Evolutionary conservation across 768 basidiomycete genomes (phyloP), one percentile per base, ranked within the genome.

Genomic region (Mycena galopus): DNA sequence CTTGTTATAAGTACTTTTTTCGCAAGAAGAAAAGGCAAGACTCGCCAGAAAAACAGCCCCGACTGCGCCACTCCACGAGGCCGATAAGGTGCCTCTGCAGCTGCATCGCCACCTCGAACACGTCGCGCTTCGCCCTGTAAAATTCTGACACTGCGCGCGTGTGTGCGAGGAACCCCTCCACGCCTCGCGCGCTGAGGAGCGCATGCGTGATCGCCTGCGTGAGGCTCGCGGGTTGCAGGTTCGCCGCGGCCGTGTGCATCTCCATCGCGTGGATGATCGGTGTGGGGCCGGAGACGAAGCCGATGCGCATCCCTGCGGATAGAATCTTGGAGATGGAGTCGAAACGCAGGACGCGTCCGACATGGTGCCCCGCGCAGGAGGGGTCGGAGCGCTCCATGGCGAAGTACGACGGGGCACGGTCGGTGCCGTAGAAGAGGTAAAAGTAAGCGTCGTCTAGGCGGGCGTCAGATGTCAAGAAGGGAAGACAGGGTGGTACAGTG

Each of bases 11-110:
- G 14, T 11, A 12, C 7, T 35, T 42, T 10, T 8, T 30, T 35
- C 19, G 1, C 14, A 42, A 55, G 9, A 39, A 50, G 59, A 11
- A 60, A 39, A 33, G 14, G 10, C 9, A 9, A 25, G 77, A 66
- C 90, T 29, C 47, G 92, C 93, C 94, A 97, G 80, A 95, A 91
- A 86, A 97, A 97, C 94, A 97, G 94, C 73, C 94, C 94, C 27
- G 93, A 90, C 76, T 92, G 90, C 11, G 94, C 92, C 92, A 93
- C 80, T 92, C 90, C 21, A 91, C 95, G 37, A 97, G 84, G 3
- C 91, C 95, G 1, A 30, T 83, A n/a, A 98, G 88, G 80, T 97
- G 89, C 77, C 88, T 89, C n/a, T n/a, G n/a, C n/a, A n/a, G n/a
- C 77, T 88, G 85, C 86, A 96, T 90, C 59, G 93, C 92, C 2